Conservation (phyloP, 75 land plant species). For the Ceratopteris richardii region DNA sequence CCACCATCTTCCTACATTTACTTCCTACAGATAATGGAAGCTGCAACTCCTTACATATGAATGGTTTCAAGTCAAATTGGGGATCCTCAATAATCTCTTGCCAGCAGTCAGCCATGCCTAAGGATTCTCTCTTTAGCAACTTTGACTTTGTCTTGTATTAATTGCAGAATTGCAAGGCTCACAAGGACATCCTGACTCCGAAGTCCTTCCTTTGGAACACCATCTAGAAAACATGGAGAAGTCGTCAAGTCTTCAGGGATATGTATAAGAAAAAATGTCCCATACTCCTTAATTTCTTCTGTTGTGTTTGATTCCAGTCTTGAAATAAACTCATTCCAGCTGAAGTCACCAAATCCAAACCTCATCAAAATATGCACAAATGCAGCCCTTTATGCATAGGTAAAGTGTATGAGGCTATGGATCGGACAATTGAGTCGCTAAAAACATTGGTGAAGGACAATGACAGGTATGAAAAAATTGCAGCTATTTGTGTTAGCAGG, state of each 20-base stretch:
- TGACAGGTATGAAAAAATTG: too few relatives aligned
- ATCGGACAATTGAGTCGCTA: too few relatives aligned
- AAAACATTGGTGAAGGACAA: too few relatives aligned
- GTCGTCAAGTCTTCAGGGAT: conserved; percentile 67
- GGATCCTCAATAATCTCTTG: conserved; percentile 81
- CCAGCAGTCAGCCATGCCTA: conserved; percentile 99
- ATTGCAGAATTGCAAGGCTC: too few relatives aligned
- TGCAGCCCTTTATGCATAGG: conserved; percentile 62
- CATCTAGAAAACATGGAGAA: conserved; percentile 64
- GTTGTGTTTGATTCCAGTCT: conserved; percentile 69
- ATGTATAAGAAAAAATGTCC: conserved; percentile 65
- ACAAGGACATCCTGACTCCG: too few relatives aligned
- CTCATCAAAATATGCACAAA: conserved; percentile 94
- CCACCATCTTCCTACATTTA: conserved; percentile 4
- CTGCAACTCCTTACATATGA: conserved; percentile 60
- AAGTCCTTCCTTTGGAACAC: too few relatives aligned
- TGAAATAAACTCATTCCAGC: conserved; percentile 77
- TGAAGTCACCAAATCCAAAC: conserved; percentile 83
- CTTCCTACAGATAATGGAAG: conserved; percentile 28
- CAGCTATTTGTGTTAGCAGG: too few relatives aligned
- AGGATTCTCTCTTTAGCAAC: too few relatives aligned
- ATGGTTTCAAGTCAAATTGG: conserved; percentile 41
- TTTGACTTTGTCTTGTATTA: too few relatives aligned
- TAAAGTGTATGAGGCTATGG: too few relatives aligned
- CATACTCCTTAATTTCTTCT: conserved; percentile 86